Percentiles rank a stretch among this genome's conserved stretches.
phyloP scores from a whole-genome alignment of 2,329 filamentous ascomycete genomes.

The Penicillium sp. region DNA sequence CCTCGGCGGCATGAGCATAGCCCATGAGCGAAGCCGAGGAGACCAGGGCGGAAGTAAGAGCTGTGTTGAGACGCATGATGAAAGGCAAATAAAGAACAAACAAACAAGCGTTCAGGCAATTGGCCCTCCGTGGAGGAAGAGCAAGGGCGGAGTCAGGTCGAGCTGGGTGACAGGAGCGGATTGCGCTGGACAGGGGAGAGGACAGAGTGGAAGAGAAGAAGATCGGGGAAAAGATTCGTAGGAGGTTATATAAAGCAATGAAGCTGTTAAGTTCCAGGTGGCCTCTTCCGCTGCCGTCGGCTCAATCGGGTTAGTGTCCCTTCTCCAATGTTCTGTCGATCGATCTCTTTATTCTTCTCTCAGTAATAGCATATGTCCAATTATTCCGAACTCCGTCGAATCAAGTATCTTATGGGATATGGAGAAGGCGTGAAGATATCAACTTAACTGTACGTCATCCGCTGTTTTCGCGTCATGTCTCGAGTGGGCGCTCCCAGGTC shows the following conservation, averaged over 20 bases:
- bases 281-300: slow-evolving; percentile 43
- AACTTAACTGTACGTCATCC: neutral
- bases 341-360: neutral
- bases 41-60: slow-evolving; percentile 71
- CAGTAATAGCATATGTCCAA: neutral
- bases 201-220: slow-evolving; percentile 24
- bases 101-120: slow-evolving; percentile 27
- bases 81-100: slow-evolving; percentile 24
- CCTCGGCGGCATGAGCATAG: slow-evolving; percentile 70
- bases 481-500: neutral
- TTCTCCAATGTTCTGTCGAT: slow-evolving; percentile 25
- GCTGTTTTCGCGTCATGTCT: neutral
- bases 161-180: slow-evolving; percentile 4
- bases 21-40: slow-evolving; percentile 71
- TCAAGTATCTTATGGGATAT: neutral
- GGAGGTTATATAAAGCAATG: slow-evolving; percentile 38
- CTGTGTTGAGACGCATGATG: slow-evolving; percentile 84
- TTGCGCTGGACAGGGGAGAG: slow-evolving; percentile 12
- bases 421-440: neutral
- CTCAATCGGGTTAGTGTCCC: slow-evolving; percentile 25
- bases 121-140: slow-evolving; percentile 26
- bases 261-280: slow-evolving; percentile 47
- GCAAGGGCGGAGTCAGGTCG: slow-evolving; percentile 19
- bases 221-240: slow-evolving; percentile 28
- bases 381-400: slow-evolving; percentile 7